These are phyloP conservation scores for Backusella luteola DNA, from an alignment of 192 early-diverging fungal genomes.

Conservation along the genomic window DNA sequence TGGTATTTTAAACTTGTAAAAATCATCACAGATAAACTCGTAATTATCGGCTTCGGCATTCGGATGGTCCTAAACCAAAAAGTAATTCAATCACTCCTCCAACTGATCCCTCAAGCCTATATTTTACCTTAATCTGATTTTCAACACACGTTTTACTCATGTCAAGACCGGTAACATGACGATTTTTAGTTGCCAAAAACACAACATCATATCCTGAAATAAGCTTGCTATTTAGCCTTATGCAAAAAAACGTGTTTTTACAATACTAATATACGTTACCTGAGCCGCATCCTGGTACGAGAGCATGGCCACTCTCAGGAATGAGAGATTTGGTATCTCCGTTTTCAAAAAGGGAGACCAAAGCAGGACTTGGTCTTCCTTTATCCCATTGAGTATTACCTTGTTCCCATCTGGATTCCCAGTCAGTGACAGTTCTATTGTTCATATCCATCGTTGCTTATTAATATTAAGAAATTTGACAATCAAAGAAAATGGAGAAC, in stretches of 20 bases:
- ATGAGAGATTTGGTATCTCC: constrained; percentile 31
- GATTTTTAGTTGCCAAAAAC: constrained; percentile 59
- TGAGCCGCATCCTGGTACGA: constrained; percentile 65
- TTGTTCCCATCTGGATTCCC: constrained; percentile 45
- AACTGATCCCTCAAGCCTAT: background rate
- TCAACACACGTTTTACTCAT: constrained; percentile 65
- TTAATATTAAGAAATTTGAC: background rate
- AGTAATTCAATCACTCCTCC: background rate
- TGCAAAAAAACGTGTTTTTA: background rate
- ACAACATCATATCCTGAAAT: constrained; percentile 68
- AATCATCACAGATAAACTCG: constrained; percentile 60
- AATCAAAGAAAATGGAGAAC: background rate
- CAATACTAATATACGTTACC: constrained; percentile 17
- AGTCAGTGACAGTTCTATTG: constrained; percentile 12
- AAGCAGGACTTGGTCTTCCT: constrained; percentile 43
- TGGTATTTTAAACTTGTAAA: constrained; percentile 65
- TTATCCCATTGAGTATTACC: constrained; percentile 51
- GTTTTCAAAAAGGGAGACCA: constrained; percentile 47
- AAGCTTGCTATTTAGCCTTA: background rate
- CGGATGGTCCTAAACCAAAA: constrained; percentile 31
- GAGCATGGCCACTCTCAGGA: constrained; percentile 44
- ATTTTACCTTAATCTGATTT: constrained; percentile 44
- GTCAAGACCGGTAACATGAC: constrained; percentile 69
- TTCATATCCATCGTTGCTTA: background rate
- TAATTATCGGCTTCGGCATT: constrained; percentile 19